Evolutionary conservation across 1,284 basidiomycete genomes (phyloP).

Genomic region (Athelia sp.): DNA sequence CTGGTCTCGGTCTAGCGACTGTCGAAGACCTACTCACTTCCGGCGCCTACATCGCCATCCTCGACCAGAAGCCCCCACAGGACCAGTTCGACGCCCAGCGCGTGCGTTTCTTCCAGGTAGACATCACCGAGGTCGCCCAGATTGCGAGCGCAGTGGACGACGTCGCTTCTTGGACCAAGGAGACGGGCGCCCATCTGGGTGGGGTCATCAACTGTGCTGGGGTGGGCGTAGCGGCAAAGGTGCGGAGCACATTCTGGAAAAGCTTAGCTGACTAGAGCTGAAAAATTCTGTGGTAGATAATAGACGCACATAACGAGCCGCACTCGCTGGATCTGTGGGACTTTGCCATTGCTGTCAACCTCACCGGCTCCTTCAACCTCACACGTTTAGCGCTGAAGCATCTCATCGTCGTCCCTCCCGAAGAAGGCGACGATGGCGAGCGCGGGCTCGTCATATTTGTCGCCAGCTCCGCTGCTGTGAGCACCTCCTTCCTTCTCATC

Average conservation of each 20-base stretch:
- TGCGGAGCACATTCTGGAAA: not conserved
- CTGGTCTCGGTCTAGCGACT: constrained; percentile 49
- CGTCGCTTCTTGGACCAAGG: constrained; percentile 37
- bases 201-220: constrained; percentile 55
- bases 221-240: constrained; percentile 34
- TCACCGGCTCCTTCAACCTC: constrained; percentile 51
- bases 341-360: constrained; percentile 43
- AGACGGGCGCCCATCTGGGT: constrained; percentile 39
- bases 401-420: constrained; percentile 38
- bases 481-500: constrained; percentile 13
- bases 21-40: constrained; percentile 37
- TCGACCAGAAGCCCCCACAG: constrained; percentile 42
- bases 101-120: constrained; percentile 39
- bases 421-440: constrained; percentile 42
- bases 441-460: constrained; percentile 52
- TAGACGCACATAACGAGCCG: constrained; percentile 37
- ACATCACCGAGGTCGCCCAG: constrained; percentile 35
- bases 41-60: constrained; percentile 39
- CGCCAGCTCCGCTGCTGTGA: constrained; percentile 49
- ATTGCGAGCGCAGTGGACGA: constrained; percentile 35
- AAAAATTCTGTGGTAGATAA: constrained; percentile 23
- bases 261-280: not conserved
- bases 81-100: constrained; percentile 16
- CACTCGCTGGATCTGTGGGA: constrained; percentile 48
- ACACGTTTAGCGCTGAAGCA: constrained; percentile 46